A percentile compares a stretch with the other conserved stretches of the same genome.
Conservation (phyloP, 2,329 filamentous ascomycete genomes). For the Calonectria fujianensis region DNA sequence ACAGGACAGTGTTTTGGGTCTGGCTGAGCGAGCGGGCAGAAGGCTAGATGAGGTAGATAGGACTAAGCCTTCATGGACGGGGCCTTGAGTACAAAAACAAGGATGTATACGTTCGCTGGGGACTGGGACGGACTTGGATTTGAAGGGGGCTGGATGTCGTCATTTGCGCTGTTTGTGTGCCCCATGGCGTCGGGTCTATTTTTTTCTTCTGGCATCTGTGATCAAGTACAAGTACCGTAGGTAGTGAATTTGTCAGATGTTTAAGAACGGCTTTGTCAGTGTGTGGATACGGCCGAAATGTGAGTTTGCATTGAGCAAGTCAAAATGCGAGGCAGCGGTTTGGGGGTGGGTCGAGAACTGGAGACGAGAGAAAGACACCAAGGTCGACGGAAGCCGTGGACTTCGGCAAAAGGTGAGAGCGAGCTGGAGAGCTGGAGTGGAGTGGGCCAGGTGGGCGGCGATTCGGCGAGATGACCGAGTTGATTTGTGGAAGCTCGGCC, state of each 20-base stretch:
- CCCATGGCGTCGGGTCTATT: neutral
- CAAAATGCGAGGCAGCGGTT: neutral
- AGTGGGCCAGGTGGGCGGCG: neutral
- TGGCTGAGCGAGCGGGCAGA: conserved; percentile 10
- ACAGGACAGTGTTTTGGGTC: conserved; percentile 19
- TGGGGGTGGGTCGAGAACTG: conserved; percentile 18
- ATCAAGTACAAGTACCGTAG: conserved; percentile 12
- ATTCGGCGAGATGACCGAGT: conserved; percentile 40
- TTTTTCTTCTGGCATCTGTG: conserved; percentile 3
- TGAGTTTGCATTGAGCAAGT: neutral
- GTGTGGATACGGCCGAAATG: conserved; percentile 13
- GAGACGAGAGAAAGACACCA: neutral
- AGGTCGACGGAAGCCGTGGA: neutral
- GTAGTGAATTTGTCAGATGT: conserved; percentile 23
- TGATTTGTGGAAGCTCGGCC: conserved; percentile 25
- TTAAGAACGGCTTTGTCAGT: conserved; percentile 15
- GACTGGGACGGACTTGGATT: neutral
- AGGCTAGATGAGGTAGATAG: conserved; percentile 36
- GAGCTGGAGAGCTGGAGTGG: neutral
- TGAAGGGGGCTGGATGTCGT: conserved; percentile 1
- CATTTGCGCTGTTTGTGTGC: conserved; percentile 12
- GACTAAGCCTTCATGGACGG: conserved; percentile 32
- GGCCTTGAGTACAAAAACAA: conserved; percentile 33
- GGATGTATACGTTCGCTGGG: conserved; percentile 34
- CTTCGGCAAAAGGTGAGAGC: conserved; percentile 2